These are phyloP conservation scores for Hypoxylon sp. DNA, from an alignment of 2,329 filamentous ascomycete genomes.

Conservation along the genomic window DNA sequence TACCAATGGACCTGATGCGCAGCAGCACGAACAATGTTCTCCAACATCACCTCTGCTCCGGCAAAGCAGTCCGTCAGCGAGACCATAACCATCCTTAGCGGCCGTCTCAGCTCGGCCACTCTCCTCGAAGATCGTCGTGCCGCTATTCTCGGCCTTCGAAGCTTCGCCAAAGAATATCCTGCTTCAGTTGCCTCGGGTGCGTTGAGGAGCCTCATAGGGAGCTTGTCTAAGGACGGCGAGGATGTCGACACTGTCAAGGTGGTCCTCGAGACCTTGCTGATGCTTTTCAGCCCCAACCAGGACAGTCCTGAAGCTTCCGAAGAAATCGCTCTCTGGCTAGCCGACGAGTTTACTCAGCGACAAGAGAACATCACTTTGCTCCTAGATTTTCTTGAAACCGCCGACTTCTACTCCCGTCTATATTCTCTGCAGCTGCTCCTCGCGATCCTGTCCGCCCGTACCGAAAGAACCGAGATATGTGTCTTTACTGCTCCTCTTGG, in stretches of 20 bases:
- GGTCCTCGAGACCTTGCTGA: constrained; percentile 92
- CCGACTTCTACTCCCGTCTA: constrained; percentile 89
- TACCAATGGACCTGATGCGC: constrained; percentile 49
- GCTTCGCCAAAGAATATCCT: constrained; percentile 96
- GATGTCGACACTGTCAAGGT: constrained; percentile 97
- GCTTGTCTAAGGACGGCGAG: constrained; percentile 86
- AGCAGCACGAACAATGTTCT: constrained; percentile 65
- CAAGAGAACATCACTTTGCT: constrained; percentile 96
- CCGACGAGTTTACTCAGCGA: constrained; percentile 96
- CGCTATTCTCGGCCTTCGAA: constrained; percentile 90
- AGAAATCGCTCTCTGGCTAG: constrained; percentile 94
- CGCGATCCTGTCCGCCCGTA: constrained; percentile 85
- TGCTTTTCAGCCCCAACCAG: constrained; percentile 82
- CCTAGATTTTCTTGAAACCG: constrained; percentile 86
- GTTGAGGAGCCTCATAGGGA: constrained; percentile 87
- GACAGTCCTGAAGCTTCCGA: constrained; percentile 91
- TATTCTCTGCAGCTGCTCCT: constrained; percentile 91
- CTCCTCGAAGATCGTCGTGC: constrained; percentile 94
- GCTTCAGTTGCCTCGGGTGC: constrained; percentile 95
- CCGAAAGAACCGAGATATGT: constrained; percentile 94
- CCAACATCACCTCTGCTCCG: constrained; percentile 74
- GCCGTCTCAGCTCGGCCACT: constrained; percentile 87
- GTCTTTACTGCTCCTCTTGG: constrained; percentile 90
- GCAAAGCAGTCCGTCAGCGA: constrained; percentile 96
- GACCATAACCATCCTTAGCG: constrained; percentile 90